Base-by-base conservation (phyloP, 306 rosid genomes). In the Corylus avellana region DNA sequence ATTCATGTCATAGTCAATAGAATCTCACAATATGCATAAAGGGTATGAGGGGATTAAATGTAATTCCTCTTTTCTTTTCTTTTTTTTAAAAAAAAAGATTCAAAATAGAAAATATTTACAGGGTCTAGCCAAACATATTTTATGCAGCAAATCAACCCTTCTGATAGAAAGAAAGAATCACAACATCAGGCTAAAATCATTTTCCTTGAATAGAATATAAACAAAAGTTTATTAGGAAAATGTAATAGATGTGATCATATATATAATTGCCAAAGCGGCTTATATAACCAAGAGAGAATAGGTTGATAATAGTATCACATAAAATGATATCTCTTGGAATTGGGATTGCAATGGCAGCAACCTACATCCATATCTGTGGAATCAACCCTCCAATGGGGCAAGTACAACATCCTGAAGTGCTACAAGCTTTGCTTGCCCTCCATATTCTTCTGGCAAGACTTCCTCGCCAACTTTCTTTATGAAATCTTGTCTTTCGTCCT, bases 401-500 rank as follows among this genome's bases (percentile, higher is more conserved):
- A 86, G 63, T 49, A 74, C 78, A 77, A 84, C 92, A 73, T 93
- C 96, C 86, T 93, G 97, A 39, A 95, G 13, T 17, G 92, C 77
- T 58, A 76, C 80, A 72, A 80, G 83, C 85, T 89, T 89, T 81
- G 96, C 94, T 81, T 51, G 79, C 75, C 99, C 99, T 27, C 99
- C 99, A 69, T 95, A 91, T 75, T 88, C 93, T 80, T 82, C 89
- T 16, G 99, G 97, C 79, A 95, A 78, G 76, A 72, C 78, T 29
- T 93, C 98, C 86, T 90, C 98, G 12, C 99, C 98, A 44, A 93
- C 83, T 58, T 89, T 91, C 76, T 77, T 82, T 73, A 90, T 47
- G 77, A 95, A 89, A 73, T 74, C 73, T 35, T 25, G 78, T 71
- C 50, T 86, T 81, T 93, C 97, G 17, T 91, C 91, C 48, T 93